Evolutionary conservation across 306 rosid genomes (phyloP).

Genomic region (Fragaria vesca): DNA sequence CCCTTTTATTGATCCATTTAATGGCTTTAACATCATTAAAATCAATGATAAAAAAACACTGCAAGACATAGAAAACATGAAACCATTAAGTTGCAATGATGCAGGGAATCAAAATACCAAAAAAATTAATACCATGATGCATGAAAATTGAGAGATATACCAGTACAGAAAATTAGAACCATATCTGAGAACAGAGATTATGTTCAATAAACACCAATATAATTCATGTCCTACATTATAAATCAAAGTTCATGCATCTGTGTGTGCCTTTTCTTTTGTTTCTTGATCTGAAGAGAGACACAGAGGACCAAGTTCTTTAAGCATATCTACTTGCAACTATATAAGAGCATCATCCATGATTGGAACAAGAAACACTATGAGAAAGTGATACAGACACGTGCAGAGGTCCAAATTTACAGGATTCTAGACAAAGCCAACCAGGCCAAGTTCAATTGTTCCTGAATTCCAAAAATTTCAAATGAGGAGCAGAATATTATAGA

Average conservation of each 20-base stretch:
- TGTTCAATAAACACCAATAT: neutral
- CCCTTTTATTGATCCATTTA: too few relatives aligned
- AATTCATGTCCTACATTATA: neutral
- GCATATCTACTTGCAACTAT: neutral
- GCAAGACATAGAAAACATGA: too few relatives aligned
- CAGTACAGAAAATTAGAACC: too few relatives aligned
- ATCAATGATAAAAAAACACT: too few relatives aligned
- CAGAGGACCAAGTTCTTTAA: neutral
- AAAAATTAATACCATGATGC: too few relatives aligned
- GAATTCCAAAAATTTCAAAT: neutral
- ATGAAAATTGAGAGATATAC: too few relatives aligned
- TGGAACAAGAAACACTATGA: neutral
- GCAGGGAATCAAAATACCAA: too few relatives aligned
- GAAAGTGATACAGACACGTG: neutral
- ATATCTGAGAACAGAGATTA: neutral
- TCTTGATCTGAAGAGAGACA: neutral
- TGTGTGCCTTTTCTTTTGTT: neutral
- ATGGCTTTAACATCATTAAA: too few relatives aligned
- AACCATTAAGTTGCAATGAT: too few relatives aligned
- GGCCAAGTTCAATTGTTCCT: slow-evolving; percentile 3
- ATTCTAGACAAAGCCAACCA: neutral
- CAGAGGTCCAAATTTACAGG: neutral
- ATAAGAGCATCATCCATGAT: neutral
- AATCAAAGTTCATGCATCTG: neutral
- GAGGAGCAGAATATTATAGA: neutral